These are phyloP conservation scores for Globisporangium acanthophoron DNA, from an alignment of 352 stramenopile species.

Conservation along the genomic window DNA sequence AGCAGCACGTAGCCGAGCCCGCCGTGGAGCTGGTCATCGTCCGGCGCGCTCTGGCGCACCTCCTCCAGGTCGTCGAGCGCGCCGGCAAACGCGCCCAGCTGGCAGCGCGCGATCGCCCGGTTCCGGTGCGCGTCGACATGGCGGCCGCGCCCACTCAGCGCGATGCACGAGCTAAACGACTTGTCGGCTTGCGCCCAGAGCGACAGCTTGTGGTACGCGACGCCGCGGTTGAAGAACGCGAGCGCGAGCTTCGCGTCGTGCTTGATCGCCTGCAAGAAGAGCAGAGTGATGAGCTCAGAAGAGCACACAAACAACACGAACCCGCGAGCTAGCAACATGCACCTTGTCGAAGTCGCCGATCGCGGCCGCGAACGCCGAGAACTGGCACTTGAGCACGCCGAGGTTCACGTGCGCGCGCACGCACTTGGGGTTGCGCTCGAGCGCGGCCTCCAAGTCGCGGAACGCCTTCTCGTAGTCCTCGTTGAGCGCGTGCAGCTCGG, in stretches of 20 bases:
- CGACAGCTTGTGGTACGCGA: conserved; percentile 63
- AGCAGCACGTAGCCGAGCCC: conserved; percentile 59
- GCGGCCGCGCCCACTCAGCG: conserved; percentile 25
- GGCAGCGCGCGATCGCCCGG: conserved; percentile 55
- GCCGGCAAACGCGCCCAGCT: conserved; percentile 43
- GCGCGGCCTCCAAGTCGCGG: conserved; percentile 45
- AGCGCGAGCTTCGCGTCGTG: conserved; percentile 29
- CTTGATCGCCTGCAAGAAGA: conserved; percentile 28
- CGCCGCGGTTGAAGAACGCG: conserved; percentile 59
- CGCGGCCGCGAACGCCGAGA: conserved; percentile 47
- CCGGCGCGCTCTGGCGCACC: conserved; percentile 53
- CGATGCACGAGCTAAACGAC: conserved; percentile 56
- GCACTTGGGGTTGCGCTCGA: conserved; percentile 42
- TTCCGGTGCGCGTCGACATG: conserved; percentile 60
- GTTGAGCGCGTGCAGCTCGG: conserved; percentile 51
- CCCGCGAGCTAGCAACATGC: not conserved
- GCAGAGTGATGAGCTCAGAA: not conserved
- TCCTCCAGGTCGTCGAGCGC: conserved; percentile 62
- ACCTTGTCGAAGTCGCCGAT: conserved; percentile 64
- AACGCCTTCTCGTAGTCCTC: conserved; percentile 65
- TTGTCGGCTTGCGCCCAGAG: conserved; percentile 60
- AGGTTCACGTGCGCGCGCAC: conserved; percentile 51
- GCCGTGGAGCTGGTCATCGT: conserved; percentile 67
- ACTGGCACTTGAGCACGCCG: conserved; percentile 79
- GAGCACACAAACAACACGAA: not conserved